Evolutionary conservation across 306 rosid genomes (phyloP).

Genomic region (Quercus variabilis): DNA sequence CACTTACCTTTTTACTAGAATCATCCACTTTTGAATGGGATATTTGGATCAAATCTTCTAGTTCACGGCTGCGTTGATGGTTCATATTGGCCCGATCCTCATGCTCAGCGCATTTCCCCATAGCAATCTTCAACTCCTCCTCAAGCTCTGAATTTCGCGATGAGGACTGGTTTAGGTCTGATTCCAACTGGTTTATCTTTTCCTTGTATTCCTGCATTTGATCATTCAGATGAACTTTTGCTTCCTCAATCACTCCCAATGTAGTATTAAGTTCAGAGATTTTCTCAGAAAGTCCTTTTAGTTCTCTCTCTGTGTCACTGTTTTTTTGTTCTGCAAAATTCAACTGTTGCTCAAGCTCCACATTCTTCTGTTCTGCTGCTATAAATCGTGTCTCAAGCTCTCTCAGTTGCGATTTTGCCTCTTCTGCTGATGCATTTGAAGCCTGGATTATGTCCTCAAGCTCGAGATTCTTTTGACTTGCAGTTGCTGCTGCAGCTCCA

Average conservation of each 20-base stretch:
- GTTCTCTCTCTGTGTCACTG: conserved; percentile 58
- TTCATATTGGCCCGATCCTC: conserved; percentile 67
- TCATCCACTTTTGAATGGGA: conserved; percentile 72
- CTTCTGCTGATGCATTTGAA: conserved; percentile 62
- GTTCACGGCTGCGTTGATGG: conserved; percentile 73
- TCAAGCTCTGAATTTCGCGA: conserved; percentile 49
- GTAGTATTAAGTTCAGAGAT: conserved; percentile 50
- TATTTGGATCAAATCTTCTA: conserved; percentile 78
- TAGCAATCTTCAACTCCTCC: conserved; percentile 63
- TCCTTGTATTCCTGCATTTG: conserved; percentile 56
- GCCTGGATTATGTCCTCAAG: conserved; percentile 58
- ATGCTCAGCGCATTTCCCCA: conserved; percentile 60
- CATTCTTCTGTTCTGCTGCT: conserved; percentile 59
- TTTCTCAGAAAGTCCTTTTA: conserved; percentile 58
- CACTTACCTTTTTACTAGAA: conserved; percentile 61
- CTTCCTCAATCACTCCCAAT: conserved; percentile 50
- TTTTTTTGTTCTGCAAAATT: conserved; percentile 52
- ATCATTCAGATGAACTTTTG: conserved; percentile 46
- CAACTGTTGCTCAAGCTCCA: conserved; percentile 78
- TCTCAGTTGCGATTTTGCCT: conserved; percentile 61
- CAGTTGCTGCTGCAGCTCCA: conserved; percentile 57
- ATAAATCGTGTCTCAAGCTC: conserved; percentile 60
- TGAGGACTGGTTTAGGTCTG: conserved; percentile 53
- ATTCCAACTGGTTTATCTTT: conserved; percentile 60
- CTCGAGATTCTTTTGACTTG: conserved; percentile 64